Percentiles rank a stretch among this genome's conserved stretches.
Conservation (phyloP, 139 green algal species). For the Pycnococcus provasolii region DNA sequence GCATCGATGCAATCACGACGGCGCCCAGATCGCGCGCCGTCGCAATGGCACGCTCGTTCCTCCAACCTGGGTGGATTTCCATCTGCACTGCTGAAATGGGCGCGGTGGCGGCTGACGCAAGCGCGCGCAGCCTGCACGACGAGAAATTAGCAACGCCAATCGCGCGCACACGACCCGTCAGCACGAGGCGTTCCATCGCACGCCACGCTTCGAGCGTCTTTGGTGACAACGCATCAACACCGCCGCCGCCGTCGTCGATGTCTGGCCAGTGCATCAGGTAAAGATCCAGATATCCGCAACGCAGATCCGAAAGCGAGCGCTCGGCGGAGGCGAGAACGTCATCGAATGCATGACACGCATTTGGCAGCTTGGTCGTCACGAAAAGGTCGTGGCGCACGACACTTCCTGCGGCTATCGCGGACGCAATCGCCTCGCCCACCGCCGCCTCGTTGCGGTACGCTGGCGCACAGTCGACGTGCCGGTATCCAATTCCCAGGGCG, state of each 20-base stretch:
- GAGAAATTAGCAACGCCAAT: not conserved
- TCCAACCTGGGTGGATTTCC: not conserved
- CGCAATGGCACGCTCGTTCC: not conserved
- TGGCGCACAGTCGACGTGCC: not conserved
- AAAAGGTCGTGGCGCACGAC: not conserved
- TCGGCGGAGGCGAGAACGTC: not conserved
- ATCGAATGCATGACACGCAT: not conserved
- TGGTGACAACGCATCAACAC: not conserved
- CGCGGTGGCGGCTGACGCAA: not conserved
- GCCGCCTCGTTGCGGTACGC: not conserved
- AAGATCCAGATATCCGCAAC: constrained; percentile 1
- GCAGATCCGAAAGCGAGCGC: not conserved
- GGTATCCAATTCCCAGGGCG: not conserved
- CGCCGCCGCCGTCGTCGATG: not conserved
- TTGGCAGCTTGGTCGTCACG: not conserved
- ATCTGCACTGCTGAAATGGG: not conserved
- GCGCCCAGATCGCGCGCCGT: too few relatives aligned
- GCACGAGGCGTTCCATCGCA: not conserved
- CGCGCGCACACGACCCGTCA: not conserved
- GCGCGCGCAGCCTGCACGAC: not conserved
- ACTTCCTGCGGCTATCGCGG: not conserved
- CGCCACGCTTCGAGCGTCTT: not conserved
- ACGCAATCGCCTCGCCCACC: not conserved
- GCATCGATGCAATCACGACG: not conserved
- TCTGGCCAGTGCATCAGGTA: not conserved